Base-by-base conservation (phyloP, 2,329 filamentous ascomycete genomes). In the Penicillium decumbens region DNA sequence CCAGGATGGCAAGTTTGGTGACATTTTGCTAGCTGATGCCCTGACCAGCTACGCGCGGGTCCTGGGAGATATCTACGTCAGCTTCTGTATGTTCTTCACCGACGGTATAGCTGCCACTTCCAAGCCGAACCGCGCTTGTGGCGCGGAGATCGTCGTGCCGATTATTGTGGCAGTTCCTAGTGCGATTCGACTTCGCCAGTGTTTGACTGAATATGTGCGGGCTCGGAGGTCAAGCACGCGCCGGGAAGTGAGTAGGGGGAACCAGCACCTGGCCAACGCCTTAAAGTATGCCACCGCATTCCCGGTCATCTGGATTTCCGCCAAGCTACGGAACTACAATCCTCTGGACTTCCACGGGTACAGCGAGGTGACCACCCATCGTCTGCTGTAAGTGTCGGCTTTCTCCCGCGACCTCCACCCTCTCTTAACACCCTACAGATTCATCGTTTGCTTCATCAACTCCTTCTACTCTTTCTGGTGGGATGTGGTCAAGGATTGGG, bases 391-490 rank as follows among this genome's bases (percentile, higher is more conserved):
- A 54, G 72, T 56, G 18, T 23, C 33, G 25, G 4, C 2, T 15
- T 18, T 28, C 7, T 35, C 23, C 32, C n/a, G 6, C 25, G 5
- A 15, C 18, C 20, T 6, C 35, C 25, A 24, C n/a, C 37, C 46
- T 38, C 20, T 37, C 18, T 48, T 48, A 49, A 18, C n/a, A 13
- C 28, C 8, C 33, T 10, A 15, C 41, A 93, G 89, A 84, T 75
- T 95, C 27, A 71, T 80, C 30, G 86, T 86, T 38, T 87, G 89
- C 27, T 75, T 89, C 29, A 65, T 93, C 61, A 96, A 98, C 70
- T 95, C 89, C 12, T 76, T 87, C 39, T 98, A 95, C 73, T 90
- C 87, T n/a, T 97, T 97, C 75, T 98, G 93, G 77, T 98, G 93
- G 93, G 93, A 98, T 64, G 84, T 97, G 27, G 80, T 89, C 47